Evolutionary conservation across 306 rosid species (phyloP).

Genomic region (Vicia sativa): DNA sequence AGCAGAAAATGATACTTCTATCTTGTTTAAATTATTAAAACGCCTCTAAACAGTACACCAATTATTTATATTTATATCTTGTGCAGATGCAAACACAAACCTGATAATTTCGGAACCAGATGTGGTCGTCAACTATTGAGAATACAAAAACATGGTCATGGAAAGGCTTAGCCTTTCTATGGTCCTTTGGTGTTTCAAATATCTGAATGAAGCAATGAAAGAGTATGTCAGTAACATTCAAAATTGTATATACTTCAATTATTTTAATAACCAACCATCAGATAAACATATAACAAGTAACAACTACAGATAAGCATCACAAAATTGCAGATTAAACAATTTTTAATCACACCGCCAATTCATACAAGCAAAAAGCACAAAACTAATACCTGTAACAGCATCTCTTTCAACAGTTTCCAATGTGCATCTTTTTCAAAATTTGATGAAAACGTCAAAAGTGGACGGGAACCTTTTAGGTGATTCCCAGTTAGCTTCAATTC

Average conservation of each 20-base stretch:
- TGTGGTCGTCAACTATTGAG: slow-evolving; percentile 92
- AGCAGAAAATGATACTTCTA: neutral
- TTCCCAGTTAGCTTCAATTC: slow-evolving; percentile 92
- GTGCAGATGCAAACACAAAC: slow-evolving; percentile 50
- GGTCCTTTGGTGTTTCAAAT: slow-evolving; percentile 89
- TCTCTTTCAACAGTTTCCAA: slow-evolving; percentile 92
- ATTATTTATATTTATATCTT: slow-evolving; percentile 33
- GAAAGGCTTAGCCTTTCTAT: slow-evolving; percentile 83
- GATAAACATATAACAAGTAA: neutral
- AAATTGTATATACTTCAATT: neutral
- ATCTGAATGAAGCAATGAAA: slow-evolving; percentile 48
- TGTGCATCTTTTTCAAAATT: slow-evolving; percentile 82
- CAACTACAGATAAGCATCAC: neutral
- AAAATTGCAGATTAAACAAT: slow-evolving; percentile 6
- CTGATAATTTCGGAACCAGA: slow-evolving; percentile 99
- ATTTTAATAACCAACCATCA: too few relatives aligned
- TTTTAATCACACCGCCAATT: neutral
- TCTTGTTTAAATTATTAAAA: neutral
- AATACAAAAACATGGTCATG: slow-evolving; percentile 94
- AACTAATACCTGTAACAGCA: slow-evolving; percentile 71
- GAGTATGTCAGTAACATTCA: slow-evolving; percentile 31
- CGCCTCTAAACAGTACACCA: neutral
- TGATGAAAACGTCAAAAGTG: slow-evolving; percentile 82
- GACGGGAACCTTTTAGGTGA: slow-evolving; percentile 82
- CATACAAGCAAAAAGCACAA: slow-evolving; percentile 10